Evolutionary conservation across 2,329 filamentous ascomycete genomes (phyloP).

Genomic region (Ascocoryne sarcoides): DNA sequence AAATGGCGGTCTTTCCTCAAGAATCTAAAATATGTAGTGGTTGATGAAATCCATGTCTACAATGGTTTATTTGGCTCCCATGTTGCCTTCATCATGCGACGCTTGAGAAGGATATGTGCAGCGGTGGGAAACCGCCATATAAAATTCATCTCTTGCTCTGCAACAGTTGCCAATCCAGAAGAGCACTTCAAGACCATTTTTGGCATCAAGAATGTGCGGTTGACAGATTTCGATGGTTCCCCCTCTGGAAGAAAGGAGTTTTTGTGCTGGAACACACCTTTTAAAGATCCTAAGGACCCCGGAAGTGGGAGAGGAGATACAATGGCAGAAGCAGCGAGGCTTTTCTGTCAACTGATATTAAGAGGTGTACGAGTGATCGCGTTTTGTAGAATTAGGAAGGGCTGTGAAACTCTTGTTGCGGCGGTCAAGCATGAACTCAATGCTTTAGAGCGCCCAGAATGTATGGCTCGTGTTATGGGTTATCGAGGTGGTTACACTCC

Average conservation of each 20-base stretch:
- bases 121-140: conserved; percentile 79
- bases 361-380: conserved; percentile 86
- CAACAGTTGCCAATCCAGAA: conserved; percentile 86
- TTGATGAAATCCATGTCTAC: conserved; percentile 90
- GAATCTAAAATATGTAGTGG: conserved; percentile 83
- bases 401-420: conserved; percentile 76
- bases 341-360: conserved; percentile 85
- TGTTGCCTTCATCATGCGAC: conserved; percentile 88
- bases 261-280: conserved; percentile 95
- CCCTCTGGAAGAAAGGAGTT: conserved; percentile 92
- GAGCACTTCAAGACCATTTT: conserved; percentile 94
- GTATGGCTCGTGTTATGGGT: conserved; percentile 77
- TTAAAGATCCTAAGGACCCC: conserved; percentile 79
- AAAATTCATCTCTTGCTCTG: conserved; percentile 91
- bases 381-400: conserved; percentile 80
- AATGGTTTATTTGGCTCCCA: conserved; percentile 92
- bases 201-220: conserved; percentile 67
- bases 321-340: conserved; percentile 73
- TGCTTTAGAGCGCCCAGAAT: conserved; percentile 63
- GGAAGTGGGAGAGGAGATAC: conserved; percentile 77
- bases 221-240: conserved; percentile 88
- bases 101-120: conserved; percentile 78
- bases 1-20: conserved; percentile 82
- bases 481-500: conserved; percentile 94
- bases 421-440: conserved; percentile 73